Evolutionary conservation across 345 rosid species (phyloP), one percentile per base, ranked within the genome.

Genomic region (Aurinia saxatilis): DNA sequence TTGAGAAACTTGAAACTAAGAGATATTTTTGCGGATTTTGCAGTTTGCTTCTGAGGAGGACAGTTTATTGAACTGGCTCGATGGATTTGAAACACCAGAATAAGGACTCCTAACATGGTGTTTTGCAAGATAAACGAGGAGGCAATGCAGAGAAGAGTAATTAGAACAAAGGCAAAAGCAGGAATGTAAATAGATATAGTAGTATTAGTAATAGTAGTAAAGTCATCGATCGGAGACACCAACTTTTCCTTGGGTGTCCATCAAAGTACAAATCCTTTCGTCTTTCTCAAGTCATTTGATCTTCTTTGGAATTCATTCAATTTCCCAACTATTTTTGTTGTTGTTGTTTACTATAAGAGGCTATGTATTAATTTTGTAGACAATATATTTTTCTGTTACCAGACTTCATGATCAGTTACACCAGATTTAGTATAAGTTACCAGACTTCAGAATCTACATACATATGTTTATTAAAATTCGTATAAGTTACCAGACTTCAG

Each of bases 11-110:
- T 31, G 12, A 8, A 67, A 50, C 25, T 59, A 31, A 60, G 0
- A 19, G 0, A 21, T 49, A n/a, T n/a, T n/a, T 21, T 21, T 21
- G 2, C 4, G 98, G 97, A 91, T 84, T 18, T 72, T 85, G 85
- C 91, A 87, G 25, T 21, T 21, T 21, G 25, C 4, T 4, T 21
- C 2, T 21, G 25, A 21, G 25, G 25, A 21, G 25, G 25, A 21
- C 25, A 21, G 25, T 4, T 4, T 21, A 21, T 21, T 21, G 25
- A 21, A 21, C 4, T 21, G 25, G 25, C 2, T 2, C 7, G 77
- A 71, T 70, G 80, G 31, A 42, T 19, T 21, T 42, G 36, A 52
- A 14, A 11, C 19, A 19, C 11, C 77, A n/a, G 81, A 78, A 79
- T 18, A 50, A 33, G 48, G 68, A 16, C 31, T 37, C 5, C 2